Evolutionary conservation across 108 stramenopile genomes (phyloP), one percentile per base, ranked within the genome.

Genomic region (Fistulifera pelliculosa): DNA sequence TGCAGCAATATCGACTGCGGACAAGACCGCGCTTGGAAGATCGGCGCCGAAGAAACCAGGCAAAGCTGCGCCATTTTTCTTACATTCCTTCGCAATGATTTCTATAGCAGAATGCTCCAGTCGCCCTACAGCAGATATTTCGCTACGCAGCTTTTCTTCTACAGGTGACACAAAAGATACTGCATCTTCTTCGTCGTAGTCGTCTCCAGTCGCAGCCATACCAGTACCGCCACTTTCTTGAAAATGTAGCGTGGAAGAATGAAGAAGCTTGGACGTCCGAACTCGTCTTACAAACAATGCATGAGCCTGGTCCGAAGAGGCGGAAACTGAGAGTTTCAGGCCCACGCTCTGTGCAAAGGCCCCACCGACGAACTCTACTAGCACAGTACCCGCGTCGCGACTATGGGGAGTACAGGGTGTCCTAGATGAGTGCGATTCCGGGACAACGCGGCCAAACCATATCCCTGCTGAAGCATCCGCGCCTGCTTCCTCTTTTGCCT

Each of bases 31-130:
- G 3, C 61, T 41, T 5, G 68, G 52, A 13, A 74, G 50, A 12
- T 64, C 68, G 6, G 62, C 58, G 24, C 57, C 62, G 49, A 70
- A 69, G 8, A 74, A 23, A 11, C 38, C 25, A 23, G 64, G 40
- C 19, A 74, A 44, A 10, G 64, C 43, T 35, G 49, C 50, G 17
- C 59, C 11, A 27, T 41, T 63, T 39, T 62, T 74, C n/a, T 62
- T 54, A 51, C 68, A 74, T 40, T 74, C 73, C 17, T 62, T 70
- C 0, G 48, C 47, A 2, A 69, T 53, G 10, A n/a, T 41, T 40
- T 66, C 60, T 22, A 74, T 66, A 1, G 73, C 64, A 13, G 64
- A 44, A 12, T 25, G 27, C 23, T 74, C 73, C 42, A 74, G 27
- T 18, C 52, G 44, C n/a, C 60, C 27, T 47, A 70, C 21, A 50